Percentiles rank a stretch among this genome's conserved stretches.
Conservation (phyloP, 2,329 filamentous ascomycete genomes). For the Onygenales sp. region DNA sequence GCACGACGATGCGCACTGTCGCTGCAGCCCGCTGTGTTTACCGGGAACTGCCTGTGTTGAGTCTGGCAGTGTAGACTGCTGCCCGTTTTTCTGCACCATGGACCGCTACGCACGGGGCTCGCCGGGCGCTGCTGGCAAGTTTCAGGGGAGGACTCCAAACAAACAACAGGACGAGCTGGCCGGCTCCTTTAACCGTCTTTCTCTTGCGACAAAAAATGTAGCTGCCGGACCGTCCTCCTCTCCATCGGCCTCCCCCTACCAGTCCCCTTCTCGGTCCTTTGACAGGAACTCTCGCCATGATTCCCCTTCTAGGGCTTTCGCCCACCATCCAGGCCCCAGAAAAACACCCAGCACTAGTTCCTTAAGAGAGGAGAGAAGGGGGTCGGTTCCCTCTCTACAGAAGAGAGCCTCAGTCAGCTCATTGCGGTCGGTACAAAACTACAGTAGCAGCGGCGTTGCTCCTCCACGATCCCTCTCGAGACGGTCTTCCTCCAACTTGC, state of each 20-base stretch:
- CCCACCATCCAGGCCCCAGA: conserved; percentile 14
- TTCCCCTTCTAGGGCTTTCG: conserved; percentile 10
- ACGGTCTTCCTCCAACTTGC: conserved; percentile 22
- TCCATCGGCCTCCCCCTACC: not conserved
- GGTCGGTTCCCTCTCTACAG: conserved; percentile 26
- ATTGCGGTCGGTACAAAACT: conserved; percentile 24
- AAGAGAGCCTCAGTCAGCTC: conserved; percentile 30
- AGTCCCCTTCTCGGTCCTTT: not conserved
- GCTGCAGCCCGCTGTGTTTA: not conserved
- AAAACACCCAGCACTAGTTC: conserved; percentile 27
- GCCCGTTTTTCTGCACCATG: not conserved
- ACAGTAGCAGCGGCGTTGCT: conserved; percentile 12
- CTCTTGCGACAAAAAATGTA: conserved; percentile 2
- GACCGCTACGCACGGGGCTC: not conserved
- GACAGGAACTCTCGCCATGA: conserved; percentile 5
- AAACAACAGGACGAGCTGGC: not conserved
- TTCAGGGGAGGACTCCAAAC: not conserved
- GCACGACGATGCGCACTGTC: not conserved
- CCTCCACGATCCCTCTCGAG: conserved; percentile 25
- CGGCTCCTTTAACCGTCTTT: conserved; percentile 3
- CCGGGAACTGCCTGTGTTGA: not conserved
- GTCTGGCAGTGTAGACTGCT: not conserved
- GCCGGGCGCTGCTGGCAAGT: not conserved
- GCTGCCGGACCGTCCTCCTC: not conserved
- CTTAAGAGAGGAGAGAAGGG: conserved; percentile 26